These are phyloP conservation scores for Kokia cookei DNA, from an alignment of 441 rosid species.

Conservation along the genomic window DNA sequence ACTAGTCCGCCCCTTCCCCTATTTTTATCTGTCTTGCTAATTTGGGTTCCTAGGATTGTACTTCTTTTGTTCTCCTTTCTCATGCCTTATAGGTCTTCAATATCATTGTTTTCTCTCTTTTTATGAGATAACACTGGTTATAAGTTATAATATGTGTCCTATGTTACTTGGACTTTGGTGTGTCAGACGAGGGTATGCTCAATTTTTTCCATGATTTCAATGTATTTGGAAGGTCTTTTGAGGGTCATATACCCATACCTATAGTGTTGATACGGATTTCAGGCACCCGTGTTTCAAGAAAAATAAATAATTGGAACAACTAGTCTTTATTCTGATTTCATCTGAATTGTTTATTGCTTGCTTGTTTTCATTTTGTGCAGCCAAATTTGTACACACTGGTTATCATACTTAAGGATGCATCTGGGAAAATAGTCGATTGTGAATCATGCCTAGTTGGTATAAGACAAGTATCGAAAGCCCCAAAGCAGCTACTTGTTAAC, in stretches of 20 bases:
- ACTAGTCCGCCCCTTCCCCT: neutral
- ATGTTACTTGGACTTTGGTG: neutral
- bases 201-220: neutral
- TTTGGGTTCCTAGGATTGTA: neutral
- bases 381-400: conserved; percentile 84
- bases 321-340: neutral
- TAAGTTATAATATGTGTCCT: neutral
- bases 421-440: conserved; percentile 75
- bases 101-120: neutral
- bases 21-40: neutral
- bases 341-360: conserved; percentile 4
- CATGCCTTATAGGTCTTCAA: neutral
- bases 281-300: neutral
- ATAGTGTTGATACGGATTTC: neutral
- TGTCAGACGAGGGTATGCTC: neutral
- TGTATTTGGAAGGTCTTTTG: neutral
- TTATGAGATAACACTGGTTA: neutral
- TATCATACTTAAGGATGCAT: conserved; percentile 74
- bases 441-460: conserved; percentile 93
- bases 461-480: conserved; percentile 79
- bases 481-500: conserved; percentile 87
- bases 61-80: neutral
- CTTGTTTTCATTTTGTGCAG: conserved; percentile 36
- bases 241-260: neutral
- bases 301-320: neutral